These are phyloP conservation scores for Sclerotinia nivalis DNA, from an alignment of 2,329 filamentous ascomycete genomes.

Conservation along the genomic window DNA sequence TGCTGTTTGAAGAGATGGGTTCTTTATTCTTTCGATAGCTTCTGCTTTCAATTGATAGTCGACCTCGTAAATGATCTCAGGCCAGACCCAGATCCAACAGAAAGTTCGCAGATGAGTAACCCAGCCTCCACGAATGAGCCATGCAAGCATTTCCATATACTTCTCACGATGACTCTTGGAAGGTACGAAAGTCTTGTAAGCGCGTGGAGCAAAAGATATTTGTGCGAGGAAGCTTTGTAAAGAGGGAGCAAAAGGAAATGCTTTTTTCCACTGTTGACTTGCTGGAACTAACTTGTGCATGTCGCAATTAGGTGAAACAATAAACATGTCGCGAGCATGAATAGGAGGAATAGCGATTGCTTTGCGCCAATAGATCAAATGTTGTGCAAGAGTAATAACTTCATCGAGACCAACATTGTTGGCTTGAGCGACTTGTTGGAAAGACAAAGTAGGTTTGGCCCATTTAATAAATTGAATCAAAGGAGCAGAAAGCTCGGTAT, in stretches of 20 bases:
- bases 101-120: slow-evolving; percentile 92
- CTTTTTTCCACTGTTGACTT: slow-evolving; percentile 68
- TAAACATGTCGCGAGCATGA: slow-evolving; percentile 85
- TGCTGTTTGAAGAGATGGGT: slow-evolving; percentile 31
- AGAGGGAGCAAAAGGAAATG: slow-evolving; percentile 80
- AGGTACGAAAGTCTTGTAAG: slow-evolving; percentile 81
- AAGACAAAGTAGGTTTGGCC: slow-evolving; percentile 67
- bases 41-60: slow-evolving; percentile 69
- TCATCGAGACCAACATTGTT: slow-evolving; percentile 75
- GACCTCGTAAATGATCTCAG: slow-evolving; percentile 80
- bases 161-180: slow-evolving; percentile 82
- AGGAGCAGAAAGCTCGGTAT: slow-evolving; percentile 71
- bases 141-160: slow-evolving; percentile 89
- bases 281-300: slow-evolving; percentile 69
- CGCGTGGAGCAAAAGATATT: slow-evolving; percentile 75
- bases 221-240: slow-evolving; percentile 85
- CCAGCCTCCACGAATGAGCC: slow-evolving; percentile 90
- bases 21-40: slow-evolving; percentile 40
- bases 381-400: slow-evolving; percentile 83
- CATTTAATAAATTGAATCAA: slow-evolving; percentile 81
- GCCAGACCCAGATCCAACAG: slow-evolving; percentile 81
- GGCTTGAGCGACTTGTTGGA: slow-evolving; percentile 69
- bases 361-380: slow-evolving; percentile 94
- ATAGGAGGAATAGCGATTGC: slow-evolving; percentile 89
- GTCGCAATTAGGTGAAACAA: slow-evolving; percentile 88